These are phyloP conservation scores for Candida chauliodis DNA, from an alignment of 805 yeast species.

Conservation along the genomic window DNA sequence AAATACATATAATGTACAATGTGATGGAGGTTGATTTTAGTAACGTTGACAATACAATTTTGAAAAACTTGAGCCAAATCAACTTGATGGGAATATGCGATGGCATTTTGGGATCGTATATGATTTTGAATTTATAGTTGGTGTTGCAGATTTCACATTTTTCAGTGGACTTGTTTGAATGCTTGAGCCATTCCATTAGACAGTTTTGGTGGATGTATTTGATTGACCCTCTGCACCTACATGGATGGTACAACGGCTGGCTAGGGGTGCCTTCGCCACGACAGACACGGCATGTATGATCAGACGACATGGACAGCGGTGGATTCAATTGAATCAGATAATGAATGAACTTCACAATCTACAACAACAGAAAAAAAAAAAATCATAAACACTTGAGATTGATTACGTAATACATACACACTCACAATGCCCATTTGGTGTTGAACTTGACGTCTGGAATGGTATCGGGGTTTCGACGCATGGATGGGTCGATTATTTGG, in stretches of 20 bases:
- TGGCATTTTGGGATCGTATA: constrained; percentile 66
- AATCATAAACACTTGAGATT: background rate
- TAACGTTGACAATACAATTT: constrained; percentile 13
- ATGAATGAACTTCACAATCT: too few relatives aligned
- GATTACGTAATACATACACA: background rate
- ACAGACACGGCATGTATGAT: constrained; percentile 82
- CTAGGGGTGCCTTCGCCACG: constrained; percentile 80
- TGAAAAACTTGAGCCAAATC: constrained; percentile 38
- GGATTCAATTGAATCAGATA: too few relatives aligned
- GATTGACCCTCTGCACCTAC: constrained; percentile 91
- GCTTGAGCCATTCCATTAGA: constrained; percentile 79
- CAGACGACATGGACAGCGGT: constrained; percentile 17
- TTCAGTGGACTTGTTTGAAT: constrained; percentile 52
- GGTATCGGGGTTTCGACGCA: too few relatives aligned
- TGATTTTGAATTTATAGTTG: constrained; percentile 63
- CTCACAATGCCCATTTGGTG: background rate
- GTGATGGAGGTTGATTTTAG: constrained; percentile 20
- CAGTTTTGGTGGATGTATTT: constrained; percentile 93
- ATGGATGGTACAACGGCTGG: constrained; percentile 86
- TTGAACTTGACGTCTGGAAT: too few relatives aligned
- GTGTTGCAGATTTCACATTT: constrained; percentile 88
- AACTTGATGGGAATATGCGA: constrained; percentile 51
- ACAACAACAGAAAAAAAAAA: background rate
- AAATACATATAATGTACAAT: constrained; percentile 39
- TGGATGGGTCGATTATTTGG: too few relatives aligned